Evolutionary conservation across 805 yeast genomes (phyloP).

Genomic region (Starmerella scarabaei): DNA sequence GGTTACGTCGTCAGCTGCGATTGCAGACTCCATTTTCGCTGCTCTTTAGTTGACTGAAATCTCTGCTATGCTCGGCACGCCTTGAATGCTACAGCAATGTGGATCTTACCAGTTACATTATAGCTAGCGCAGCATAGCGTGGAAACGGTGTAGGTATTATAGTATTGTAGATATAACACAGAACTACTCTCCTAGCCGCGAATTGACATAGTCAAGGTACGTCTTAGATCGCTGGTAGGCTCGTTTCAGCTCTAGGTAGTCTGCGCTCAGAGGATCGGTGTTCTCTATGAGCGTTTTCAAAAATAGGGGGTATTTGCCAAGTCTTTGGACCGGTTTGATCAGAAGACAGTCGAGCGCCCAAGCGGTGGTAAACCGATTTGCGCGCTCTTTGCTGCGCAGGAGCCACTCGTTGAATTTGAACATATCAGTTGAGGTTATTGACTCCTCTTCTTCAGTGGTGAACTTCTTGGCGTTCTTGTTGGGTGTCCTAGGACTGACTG

Average conservation of each 20-base stretch:
- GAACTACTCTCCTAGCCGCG: constrained; percentile 10
- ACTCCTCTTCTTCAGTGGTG: not conserved
- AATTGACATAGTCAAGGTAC: constrained; percentile 17
- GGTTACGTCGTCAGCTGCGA: too few relatives aligned
- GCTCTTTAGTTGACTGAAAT: too few relatives aligned
- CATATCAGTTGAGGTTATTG: not conserved
- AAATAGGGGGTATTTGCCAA: constrained; percentile 33
- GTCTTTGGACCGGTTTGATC: constrained; percentile 35
- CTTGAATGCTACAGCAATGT: too few relatives aligned
- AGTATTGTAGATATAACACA: too few relatives aligned
- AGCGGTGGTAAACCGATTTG: constrained; percentile 25
- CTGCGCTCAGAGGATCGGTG: constrained; percentile 33
- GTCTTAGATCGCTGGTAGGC: constrained; percentile 18
- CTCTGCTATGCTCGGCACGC: too few relatives aligned
- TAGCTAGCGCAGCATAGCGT: too few relatives aligned
- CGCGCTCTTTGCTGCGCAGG: constrained; percentile 23
- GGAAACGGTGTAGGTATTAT: too few relatives aligned
- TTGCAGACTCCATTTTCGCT: too few relatives aligned
- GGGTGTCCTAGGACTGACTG: not conserved
- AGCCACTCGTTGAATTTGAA: constrained; percentile 25
- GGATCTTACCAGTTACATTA: too few relatives aligned
- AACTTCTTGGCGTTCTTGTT: not conserved
- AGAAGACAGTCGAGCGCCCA: constrained; percentile 33
- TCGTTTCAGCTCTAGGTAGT: constrained; percentile 29
- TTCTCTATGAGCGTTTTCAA: constrained; percentile 24